Evolutionary conservation across 371 early-diverging fungal species (phyloP), one percentile per base, ranked within the genome.

Genomic region (Mortierella sp.): DNA sequence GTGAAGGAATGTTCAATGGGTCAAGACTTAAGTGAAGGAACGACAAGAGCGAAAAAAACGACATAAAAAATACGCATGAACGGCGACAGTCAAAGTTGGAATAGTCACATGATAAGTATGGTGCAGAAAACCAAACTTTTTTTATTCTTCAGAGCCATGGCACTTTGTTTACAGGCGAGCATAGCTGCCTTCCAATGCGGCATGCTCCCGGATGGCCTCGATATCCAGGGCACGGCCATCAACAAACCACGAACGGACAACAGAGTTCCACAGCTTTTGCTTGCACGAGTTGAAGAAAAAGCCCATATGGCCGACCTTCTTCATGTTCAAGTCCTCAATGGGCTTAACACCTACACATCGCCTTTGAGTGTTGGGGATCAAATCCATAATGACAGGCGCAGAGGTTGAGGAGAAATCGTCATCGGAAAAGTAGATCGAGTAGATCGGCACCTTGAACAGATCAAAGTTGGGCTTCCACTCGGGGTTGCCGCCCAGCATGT

Each of bases 401-500:
- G 84, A 79, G 8, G 75, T 81, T 3, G 80, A 63, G 2, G 86
- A 83, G 31, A 76, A 82, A 55, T 84, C 88, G 54, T 88, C 88
- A 52, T 88, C 88, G 24, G 82, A 72, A 57, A 88, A 88, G 48
- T 82, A 85, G 14, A 88, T 47, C n/a, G 81, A 80, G 24, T 84
- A 88, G 48, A 82, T 21, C 6, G 84, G 84, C 28, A 78, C 80
- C 19, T 80, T 81, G 77, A 88, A 85, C 9, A 73, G 45, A 10
- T 84, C 86, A 55, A 82, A 88, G 60, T 81, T 82, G 38, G 81
- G 86, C 54, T 79, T 88, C 84, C 84, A 88, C 65, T 88, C 88
- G 13, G 88, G 88, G 52, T 88, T 85, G 9, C 84, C 84, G 24
- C 82, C 88, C n/a, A 84, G 58, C 83, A 88, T 81, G 44, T 88